Percentiles rank a stretch among this genome's conserved stretches.
These are phyloP conservation scores for Boletus barrowsii DNA, from an alignment of 768 basidiomycete genomes.

Conservation along the genomic window DNA sequence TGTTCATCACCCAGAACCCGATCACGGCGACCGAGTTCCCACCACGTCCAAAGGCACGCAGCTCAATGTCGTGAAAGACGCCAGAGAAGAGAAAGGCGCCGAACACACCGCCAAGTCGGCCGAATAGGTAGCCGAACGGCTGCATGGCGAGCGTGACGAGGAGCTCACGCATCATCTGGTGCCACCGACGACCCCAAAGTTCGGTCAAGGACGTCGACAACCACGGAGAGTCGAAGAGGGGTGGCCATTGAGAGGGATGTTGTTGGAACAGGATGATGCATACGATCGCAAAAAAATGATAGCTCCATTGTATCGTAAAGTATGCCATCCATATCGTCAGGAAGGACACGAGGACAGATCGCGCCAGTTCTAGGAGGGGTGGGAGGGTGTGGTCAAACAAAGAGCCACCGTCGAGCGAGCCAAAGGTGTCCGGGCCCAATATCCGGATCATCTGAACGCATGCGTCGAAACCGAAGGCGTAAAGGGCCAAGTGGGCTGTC, in stretches of 20 bases:
- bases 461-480: conserved; percentile 12
- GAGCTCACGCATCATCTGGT: conserved; percentile 59
- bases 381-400: conserved; percentile 37
- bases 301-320: conserved; percentile 40
- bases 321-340: conserved; percentile 38
- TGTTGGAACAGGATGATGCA: conserved; percentile 47
- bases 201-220: conserved; percentile 52
- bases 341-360: conserved; percentile 42
- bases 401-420: conserved; percentile 29
- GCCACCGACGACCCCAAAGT: conserved; percentile 65
- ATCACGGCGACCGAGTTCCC: conserved; percentile 39
- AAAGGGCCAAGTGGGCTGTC: not conserved
- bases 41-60: conserved; percentile 32
- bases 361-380: conserved; percentile 30
- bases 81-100: conserved; percentile 61
- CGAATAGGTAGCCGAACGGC: conserved; percentile 43
- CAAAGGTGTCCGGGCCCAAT: conserved; percentile 41
- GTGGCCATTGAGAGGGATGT: conserved; percentile 56
- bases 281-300: conserved; percentile 42
- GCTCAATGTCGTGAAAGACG: conserved; percentile 52
- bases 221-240: conserved; percentile 58
- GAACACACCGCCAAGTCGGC: conserved; percentile 48
- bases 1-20: conserved; percentile 56
- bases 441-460: conserved; percentile 11
- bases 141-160: conserved; percentile 50